phyloP scores from a whole-genome alignment of 441 rosid species.

The Aleurites moluccanus region DNA sequence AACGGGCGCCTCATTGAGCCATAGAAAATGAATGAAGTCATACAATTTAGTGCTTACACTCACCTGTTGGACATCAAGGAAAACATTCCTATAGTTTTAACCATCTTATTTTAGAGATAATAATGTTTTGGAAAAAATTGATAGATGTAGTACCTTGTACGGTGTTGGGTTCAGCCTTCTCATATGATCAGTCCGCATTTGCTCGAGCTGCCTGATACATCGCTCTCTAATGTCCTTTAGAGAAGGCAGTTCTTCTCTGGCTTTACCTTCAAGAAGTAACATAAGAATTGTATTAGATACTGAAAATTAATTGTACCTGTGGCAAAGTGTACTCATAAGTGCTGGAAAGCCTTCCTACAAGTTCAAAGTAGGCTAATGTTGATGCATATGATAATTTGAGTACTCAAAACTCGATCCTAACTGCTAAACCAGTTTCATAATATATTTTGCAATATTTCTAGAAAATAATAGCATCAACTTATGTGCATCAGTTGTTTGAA shows the following conservation, averaged over 20 bases:
- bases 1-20: slow-evolving; percentile 99
- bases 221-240: slow-evolving; percentile 67
- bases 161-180: slow-evolving; percentile 97
- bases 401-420: neutral
- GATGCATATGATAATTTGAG: neutral
- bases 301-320: neutral
- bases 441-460: neutral
- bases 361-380: neutral
- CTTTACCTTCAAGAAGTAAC: slow-evolving; percentile 45
- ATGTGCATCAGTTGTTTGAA: neutral
- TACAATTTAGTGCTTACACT: slow-evolving; percentile 88
- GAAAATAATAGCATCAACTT: neutral
- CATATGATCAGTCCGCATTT: slow-evolving; percentile 97
- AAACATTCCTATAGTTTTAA: neutral
- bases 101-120: neutral
- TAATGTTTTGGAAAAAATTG: neutral
- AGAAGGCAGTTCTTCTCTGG: slow-evolving; percentile 62
- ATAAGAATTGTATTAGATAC: neutral
- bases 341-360: neutral
- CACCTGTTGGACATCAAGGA: slow-evolving; percentile 49
- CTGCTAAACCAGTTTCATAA: neutral
- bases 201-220: slow-evolving; percentile 78
- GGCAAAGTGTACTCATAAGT: neutral
- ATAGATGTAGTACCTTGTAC: slow-evolving; percentile 55
- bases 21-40: slow-evolving; percentile 94